Conservation (phyloP, 1,284 basidiomycete species). For the Ustilago loliicola region DNA sequence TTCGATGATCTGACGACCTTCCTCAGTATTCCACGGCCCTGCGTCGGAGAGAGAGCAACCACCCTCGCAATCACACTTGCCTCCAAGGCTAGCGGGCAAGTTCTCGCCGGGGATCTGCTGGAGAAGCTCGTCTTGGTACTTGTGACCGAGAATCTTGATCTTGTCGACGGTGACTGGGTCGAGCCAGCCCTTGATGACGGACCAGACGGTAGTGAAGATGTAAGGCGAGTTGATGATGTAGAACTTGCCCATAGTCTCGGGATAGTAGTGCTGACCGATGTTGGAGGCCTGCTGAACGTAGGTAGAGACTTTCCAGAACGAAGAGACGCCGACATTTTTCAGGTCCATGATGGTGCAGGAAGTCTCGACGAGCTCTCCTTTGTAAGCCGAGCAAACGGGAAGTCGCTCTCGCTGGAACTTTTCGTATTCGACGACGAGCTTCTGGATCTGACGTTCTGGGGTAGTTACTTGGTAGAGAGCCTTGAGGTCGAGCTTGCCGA, state of each 20-base stretch:
- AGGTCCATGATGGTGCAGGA: constrained; percentile 98
- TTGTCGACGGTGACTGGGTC: constrained; percentile 94
- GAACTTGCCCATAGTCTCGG: constrained; percentile 91
- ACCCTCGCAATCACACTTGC: constrained; percentile 81
- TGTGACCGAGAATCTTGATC: constrained; percentile 67
- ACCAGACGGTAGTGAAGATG: constrained; percentile 91
- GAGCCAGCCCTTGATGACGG: constrained; percentile 90
- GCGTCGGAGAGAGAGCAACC: constrained; percentile 91
- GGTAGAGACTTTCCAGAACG: constrained; percentile 89
- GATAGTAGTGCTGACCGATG: constrained; percentile 88
- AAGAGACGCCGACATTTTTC: constrained; percentile 81
- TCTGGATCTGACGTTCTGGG: constrained; percentile 87
- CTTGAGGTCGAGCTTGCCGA: constrained; percentile 89
- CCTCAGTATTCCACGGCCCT: constrained; percentile 85
- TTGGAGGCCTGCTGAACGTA: constrained; percentile 84
- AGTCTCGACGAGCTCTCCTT: constrained; percentile 93
- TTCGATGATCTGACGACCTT: constrained; percentile 66
- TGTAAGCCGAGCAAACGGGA: constrained; percentile 81
- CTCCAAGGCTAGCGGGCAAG: constrained; percentile 87
- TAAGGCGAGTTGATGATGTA: constrained; percentile 87
- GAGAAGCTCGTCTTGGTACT: constrained; percentile 60
- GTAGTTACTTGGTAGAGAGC: constrained; percentile 79
- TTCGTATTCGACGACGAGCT: constrained; percentile 94
- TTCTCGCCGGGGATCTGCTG: constrained; percentile 80
- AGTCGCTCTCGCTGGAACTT: constrained; percentile 79